These are phyloP conservation scores for Pisolithus thermaeus DNA, from an alignment of 1,284 basidiomycete species.

Conservation along the genomic window DNA sequence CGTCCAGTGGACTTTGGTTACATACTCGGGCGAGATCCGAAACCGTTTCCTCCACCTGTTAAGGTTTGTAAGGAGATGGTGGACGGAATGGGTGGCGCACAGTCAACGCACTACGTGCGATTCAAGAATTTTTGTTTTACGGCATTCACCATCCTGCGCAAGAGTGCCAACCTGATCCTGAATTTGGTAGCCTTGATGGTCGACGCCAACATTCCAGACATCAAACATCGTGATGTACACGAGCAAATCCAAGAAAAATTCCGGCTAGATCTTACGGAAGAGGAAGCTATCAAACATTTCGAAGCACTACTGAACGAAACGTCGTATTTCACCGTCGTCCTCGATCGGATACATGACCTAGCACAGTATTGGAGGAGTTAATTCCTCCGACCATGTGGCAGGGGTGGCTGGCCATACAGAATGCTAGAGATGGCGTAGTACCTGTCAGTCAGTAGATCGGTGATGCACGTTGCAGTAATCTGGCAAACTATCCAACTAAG, in stretches of 20 bases:
- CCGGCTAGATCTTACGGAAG: constrained; percentile 86
- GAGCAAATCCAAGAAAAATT: constrained; percentile 97
- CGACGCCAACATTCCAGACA: constrained; percentile 96
- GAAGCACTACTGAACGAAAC: constrained; percentile 93
- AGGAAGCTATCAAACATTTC: constrained; percentile 96
- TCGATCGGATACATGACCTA: constrained; percentile 87
- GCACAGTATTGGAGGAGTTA: constrained; percentile 80
- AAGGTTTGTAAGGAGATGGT: constrained; percentile 99
- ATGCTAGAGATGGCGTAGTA: background rate
- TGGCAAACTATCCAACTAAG: too few relatives aligned
- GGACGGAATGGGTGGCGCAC: constrained; percentile 96
- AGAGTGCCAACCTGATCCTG: constrained; percentile 96
- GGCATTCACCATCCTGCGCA: constrained; percentile 91
- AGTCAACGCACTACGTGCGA: constrained; percentile 85
- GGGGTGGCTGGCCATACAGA: background rate
- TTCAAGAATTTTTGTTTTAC: constrained; percentile 98
- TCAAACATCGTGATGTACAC: constrained; percentile 84
- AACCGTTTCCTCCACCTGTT: constrained; percentile 96
- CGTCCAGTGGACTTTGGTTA: constrained; percentile 93
- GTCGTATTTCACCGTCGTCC: constrained; percentile 87
- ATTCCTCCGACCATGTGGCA: background rate
- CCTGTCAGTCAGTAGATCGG: too few relatives aligned
- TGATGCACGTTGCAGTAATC: too few relatives aligned
- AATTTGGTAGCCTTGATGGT: constrained; percentile 97
- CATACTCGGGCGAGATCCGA: constrained; percentile 96